Base-by-base conservation (phyloP, 2,329 filamentous ascomycete species). In the Trichoderma sp. region DNA sequence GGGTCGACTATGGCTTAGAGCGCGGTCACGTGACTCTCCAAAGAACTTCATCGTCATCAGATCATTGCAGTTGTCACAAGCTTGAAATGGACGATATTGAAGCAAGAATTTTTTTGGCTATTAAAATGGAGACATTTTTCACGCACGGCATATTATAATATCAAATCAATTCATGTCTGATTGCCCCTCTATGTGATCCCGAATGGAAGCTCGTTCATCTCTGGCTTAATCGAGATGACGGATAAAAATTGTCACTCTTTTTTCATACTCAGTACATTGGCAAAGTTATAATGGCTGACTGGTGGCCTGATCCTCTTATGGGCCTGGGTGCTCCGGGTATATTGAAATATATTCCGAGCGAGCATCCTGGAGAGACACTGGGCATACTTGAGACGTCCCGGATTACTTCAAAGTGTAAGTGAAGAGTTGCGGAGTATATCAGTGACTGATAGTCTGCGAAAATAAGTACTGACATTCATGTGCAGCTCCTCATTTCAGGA, bases 281-380 rank as follows among this genome's bases (percentile, higher is more conserved):
- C 75, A 75, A 61, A 74, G 74, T 66, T 76, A 75, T 75, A 77
- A 81, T 81, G 80, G 78, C 78, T 81, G 79, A 81, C 65, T 71
- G 72, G 40, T 74, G 75, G 71, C 74, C 74, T 61, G 71, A 78
- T 49, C 71, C 74, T 40, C 78, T 78, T 74, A 76, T 79, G 16
- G 70, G 74, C 43, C 73, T 78, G 62, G 80, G 80, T 66, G 74
- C 79, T 63, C 73, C 78, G 68, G 79, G 80, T 37, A 71, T 72
- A 59, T 68, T 81, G 61, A 75, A 74, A 67, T 81, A 81, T 72
- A 68, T 76, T 29, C 72, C 77, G 33, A 33, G 71, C 27, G 69
- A 76, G 16, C 65, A 73, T 68, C 69, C 73, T 16, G 72, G 71
- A 31, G 62, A 72, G 35, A 70, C 74, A 14, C 71, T 74, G 21